Percentiles rank a stretch among this genome's conserved stretches.
phyloP scores from a whole-genome alignment of 148 eudicot species.

The Arbutus unedo region DNA sequence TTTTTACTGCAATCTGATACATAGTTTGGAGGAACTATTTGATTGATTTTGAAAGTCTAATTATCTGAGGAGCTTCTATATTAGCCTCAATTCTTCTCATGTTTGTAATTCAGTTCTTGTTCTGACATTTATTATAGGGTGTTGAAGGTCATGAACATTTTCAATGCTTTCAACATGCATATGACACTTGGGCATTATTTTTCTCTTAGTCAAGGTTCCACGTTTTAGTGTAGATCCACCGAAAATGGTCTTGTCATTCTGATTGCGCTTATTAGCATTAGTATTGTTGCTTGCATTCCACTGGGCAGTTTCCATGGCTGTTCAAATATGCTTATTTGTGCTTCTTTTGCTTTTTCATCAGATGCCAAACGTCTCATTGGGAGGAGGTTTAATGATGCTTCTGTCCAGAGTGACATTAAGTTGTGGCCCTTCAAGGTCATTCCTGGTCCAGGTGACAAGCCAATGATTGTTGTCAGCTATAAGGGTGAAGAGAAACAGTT shows the following conservation, averaged over 20 bases:
- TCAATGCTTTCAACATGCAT: neutral
- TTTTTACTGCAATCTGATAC: too few species aligned
- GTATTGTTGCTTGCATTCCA: neutral
- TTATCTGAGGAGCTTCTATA: neutral
- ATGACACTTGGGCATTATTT: neutral
- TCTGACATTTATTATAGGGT: neutral
- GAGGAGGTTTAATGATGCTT: slow-evolving; percentile 10
- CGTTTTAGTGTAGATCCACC: neutral
- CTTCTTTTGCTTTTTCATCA: neutral
- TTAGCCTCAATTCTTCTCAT: neutral
- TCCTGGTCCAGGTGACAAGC: slow-evolving; percentile 7
- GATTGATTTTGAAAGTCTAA: neutral
- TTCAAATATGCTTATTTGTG: neutral
- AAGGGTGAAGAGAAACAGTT: slow-evolving; percentile 15
- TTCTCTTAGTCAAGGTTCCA: neutral
- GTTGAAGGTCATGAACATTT: neutral
- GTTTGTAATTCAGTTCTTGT: neutral
- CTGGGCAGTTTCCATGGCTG: neutral
- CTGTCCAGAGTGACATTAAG: slow-evolving; percentile 13
- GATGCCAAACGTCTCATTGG: slow-evolving; percentile 15
- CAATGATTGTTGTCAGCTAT: slow-evolving; percentile 5
- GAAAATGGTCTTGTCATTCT: neutral
- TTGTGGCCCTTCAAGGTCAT: slow-evolving; percentile 14
- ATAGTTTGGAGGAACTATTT: neutral
- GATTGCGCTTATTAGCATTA: neutral